Evolutionary conservation across 1,284 basidiomycete genomes (phyloP).

Genomic region (Marasmius sp.): DNA sequence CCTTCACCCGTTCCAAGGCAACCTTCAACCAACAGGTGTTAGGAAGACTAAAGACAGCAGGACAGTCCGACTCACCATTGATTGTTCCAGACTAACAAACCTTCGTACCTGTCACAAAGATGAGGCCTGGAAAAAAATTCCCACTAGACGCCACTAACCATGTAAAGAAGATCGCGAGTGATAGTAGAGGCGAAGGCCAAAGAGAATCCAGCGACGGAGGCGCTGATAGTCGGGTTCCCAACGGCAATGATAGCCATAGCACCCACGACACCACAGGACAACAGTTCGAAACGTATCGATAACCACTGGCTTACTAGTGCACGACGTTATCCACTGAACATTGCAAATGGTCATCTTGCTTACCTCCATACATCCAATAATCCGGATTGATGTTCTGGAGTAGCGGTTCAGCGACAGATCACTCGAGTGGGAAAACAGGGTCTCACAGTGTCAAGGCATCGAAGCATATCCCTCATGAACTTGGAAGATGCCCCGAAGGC

Average conservation of each 20-base stretch:
- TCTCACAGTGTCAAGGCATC: constrained; percentile 77
- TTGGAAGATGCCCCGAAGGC: constrained; percentile 88
- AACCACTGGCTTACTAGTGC: constrained; percentile 77
- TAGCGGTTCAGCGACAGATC: background rate
- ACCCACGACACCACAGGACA: constrained; percentile 74
- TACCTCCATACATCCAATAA: constrained; percentile 88
- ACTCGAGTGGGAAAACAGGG: background rate
- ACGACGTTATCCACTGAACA: background rate
- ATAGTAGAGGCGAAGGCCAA: constrained; percentile 81
- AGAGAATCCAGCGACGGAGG: constrained; percentile 82
- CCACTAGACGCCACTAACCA: constrained; percentile 33
- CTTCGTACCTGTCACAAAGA: constrained; percentile 50
- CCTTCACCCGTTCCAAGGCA: constrained; percentile 88
- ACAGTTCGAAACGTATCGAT: constrained; percentile 79
- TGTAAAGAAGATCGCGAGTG: constrained; percentile 62
- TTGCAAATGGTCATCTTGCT: constrained; percentile 12
- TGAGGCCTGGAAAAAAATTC: too few relatives aligned
- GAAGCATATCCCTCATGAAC: constrained; percentile 84
- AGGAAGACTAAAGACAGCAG: constrained; percentile 9
- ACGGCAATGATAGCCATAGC: constrained; percentile 71
- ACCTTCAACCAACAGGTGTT: constrained; percentile 46
- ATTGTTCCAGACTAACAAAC: constrained; percentile 87
- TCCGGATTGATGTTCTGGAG: constrained; percentile 72
- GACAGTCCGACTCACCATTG: constrained; percentile 60
- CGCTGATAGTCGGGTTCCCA: constrained; percentile 68